Evolutionary conservation across 768 basidiomycete genomes (phyloP), one percentile per base, ranked within the genome.

Genomic region (Mycena polygramma): DNA sequence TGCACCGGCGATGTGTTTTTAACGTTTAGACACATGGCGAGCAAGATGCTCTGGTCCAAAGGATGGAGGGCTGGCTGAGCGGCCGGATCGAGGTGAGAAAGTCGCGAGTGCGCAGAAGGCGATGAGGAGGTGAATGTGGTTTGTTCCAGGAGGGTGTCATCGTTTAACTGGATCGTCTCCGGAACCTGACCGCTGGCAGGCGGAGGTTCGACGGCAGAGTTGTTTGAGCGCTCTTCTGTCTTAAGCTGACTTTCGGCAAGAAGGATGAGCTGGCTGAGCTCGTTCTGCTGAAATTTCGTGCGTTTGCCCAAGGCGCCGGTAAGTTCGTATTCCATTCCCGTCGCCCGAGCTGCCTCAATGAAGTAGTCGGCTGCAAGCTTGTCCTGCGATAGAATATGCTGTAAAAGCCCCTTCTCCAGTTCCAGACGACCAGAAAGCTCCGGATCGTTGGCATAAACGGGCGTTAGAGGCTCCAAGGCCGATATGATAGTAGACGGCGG

Each of bases 131-230:
- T 96, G 79, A 95, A 99, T 76, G 93, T 88, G 0, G 97, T 99
- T 74, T 93, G 91, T 81, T 99, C 98, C 48, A 99, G 87, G 20
- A 99, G 87, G 0, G 97, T 99, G 80, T 99, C 98, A 79, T 99
- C 98, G 79, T 99, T 97, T 55, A 99, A 86, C 2, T 86, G 83
- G 35, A 99, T 80, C 6, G 92, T 91, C 79, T 94, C 90, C n/a
- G 97, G 96, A 35, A 95, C 74, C 61, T 78, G 78, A 11, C 41
- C 63, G 1, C 46, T 53, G n/a, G 22, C 36, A 73, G 55, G n/a
- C 63, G 68, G 30, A 57, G 36, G 35, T 58, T 60, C n/a, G 57
- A 67, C 37, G 68, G 68, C 43, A 55, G 48, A 35, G 62, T 68
- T 24, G 24, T 37, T 63, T 24, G 60, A 43, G 51, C 65, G 69